Percentiles rank a stretch among this genome's conserved stretches.
Conservation (phyloP, 208 protist genomes). For the Plasmodiophora brassicae region DNA sequence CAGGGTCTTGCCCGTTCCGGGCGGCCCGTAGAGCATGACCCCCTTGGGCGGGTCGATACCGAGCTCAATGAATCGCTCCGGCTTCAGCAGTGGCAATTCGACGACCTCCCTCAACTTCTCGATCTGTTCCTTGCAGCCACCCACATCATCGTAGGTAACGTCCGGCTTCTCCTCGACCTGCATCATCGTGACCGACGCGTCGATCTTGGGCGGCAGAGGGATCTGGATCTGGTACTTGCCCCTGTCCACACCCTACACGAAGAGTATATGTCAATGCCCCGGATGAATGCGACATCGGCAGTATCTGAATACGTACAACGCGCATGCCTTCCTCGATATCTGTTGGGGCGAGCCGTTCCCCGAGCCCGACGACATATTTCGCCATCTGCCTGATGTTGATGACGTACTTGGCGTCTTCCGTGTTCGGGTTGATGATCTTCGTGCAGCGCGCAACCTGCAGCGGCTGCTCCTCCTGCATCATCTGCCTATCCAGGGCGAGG, state of each 20-base stretch:
- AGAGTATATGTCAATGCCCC: no score
- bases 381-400: constrained; percentile 93
- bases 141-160: constrained; percentile 99
- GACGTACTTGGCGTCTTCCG: constrained; percentile 87
- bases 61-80: constrained; percentile 95
- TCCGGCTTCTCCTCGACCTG: constrained; percentile 94
- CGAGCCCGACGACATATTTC: constrained; percentile 99
- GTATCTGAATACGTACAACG: constrained; percentile 74
- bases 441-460: constrained; percentile 97
- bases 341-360: constrained; percentile 92
- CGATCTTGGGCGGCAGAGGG: constrained; percentile 98
- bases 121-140: constrained; percentile 98
- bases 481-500: constrained; percentile 90
- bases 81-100: constrained; percentile 96
- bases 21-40: constrained; percentile 97
- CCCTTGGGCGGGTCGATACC: constrained; percentile 99
- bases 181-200: constrained; percentile 99
- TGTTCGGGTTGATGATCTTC: constrained; percentile 92
- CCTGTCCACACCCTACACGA: constrained; percentile 77
- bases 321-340: constrained; percentile 99
- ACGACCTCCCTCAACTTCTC: constrained; percentile 98
- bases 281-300: constrained; percentile 19
- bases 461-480: constrained; percentile 89
- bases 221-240: constrained; percentile 99
- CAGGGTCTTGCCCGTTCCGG: constrained; percentile 99